phyloP scores from a whole-genome alignment of 768 basidiomycete species.

The Xerocomus spinulosus region DNA sequence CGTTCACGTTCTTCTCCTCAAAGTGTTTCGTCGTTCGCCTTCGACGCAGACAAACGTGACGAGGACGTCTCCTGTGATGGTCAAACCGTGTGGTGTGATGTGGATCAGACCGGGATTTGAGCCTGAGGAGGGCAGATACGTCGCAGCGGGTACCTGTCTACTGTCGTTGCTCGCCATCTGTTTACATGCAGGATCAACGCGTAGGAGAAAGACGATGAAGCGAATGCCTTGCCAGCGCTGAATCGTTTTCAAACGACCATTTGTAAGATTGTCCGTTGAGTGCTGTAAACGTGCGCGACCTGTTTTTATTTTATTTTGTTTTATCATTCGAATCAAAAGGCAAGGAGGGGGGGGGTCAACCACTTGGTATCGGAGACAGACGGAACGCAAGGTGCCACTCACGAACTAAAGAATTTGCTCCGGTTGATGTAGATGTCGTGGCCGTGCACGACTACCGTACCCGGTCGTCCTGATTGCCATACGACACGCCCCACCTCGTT shows the following conservation, averaged over 20 bases:
- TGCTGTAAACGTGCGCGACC: slow-evolving; percentile 32
- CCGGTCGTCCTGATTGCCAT: slow-evolving; percentile 30
- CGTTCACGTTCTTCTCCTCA: slow-evolving; percentile 18
- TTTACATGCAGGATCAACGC: background rate
- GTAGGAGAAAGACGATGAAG: too few relatives aligned
- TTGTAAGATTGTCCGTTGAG: slow-evolving; percentile 33
- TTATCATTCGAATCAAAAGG: slow-evolving; percentile 2
- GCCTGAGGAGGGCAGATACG: slow-evolving; percentile 23
- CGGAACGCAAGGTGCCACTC: slow-evolving; percentile 8
- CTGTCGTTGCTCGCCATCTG: slow-evolving; percentile 33
- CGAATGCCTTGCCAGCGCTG: slow-evolving; percentile 31
- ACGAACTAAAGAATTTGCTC: slow-evolving; percentile 30
- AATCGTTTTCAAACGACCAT: slow-evolving; percentile 32
- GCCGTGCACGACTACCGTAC: slow-evolving; percentile 25
- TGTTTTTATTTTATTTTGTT: slow-evolving; percentile 2
- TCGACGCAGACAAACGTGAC: slow-evolving; percentile 32
- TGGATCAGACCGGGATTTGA: slow-evolving; percentile 29
- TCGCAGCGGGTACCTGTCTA: slow-evolving; percentile 30
- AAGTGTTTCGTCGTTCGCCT: slow-evolving; percentile 29
- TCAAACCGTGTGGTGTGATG: slow-evolving; percentile 31
- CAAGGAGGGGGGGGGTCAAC: slow-evolving; percentile 5
- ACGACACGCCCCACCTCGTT: slow-evolving; percentile 26
- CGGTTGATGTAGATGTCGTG: slow-evolving; percentile 23
- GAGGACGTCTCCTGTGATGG: slow-evolving; percentile 31
- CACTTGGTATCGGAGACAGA: background rate